Evolutionary conservation across 345 rosid genomes (phyloP), one percentile per base, ranked within the genome.

Genomic region (Zanthoxylum bungeanum): DNA sequence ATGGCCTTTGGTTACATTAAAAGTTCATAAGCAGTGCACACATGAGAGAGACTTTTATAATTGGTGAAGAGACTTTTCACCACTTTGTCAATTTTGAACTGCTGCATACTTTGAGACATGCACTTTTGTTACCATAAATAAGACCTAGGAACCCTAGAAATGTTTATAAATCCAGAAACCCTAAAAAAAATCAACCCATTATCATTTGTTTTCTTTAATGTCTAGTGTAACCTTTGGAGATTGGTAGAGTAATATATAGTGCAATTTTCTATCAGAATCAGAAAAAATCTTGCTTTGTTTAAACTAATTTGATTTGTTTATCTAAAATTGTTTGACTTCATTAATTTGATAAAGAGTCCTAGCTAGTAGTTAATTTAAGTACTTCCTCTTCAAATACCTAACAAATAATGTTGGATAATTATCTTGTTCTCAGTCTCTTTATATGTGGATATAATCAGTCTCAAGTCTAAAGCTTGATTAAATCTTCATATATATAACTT

Each of bases 1-100:
- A 82, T 77, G 58, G 87, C 85, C 72, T 87, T 78, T 22, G 92
- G 94, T 27, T 87, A 80, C 74, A 73, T 81, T 65, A 85, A 84
- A 21, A 82, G 81, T 73, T 85, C 84, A 4, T 92, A 75, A 87
- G 40, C 62, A n/a, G 66, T 34, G 33, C 49, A 14, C 49, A 63
- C 51, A 4, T 44, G 17, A 63, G 57, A 52, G 66, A 63, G 60
- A 24, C 3, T 7, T 17, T 36, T 47, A 62, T 62, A 60, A 77
- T 31, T 42, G 79, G 84, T 80, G 84, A 78, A 74, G 79, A 75
- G 59, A 44, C 3, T 44, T 44, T 64, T 33, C 62, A 66, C 19
- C 64, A 58, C 46, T 66, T 65, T 78, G 66, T 76, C 83, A 71
- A 76, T 80, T 79, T 79, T 79, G 77, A 71, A 69, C 73, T 77